Conservation (phyloP, 192 early-diverging fungal species). For the Mortierella antarctica region DNA sequence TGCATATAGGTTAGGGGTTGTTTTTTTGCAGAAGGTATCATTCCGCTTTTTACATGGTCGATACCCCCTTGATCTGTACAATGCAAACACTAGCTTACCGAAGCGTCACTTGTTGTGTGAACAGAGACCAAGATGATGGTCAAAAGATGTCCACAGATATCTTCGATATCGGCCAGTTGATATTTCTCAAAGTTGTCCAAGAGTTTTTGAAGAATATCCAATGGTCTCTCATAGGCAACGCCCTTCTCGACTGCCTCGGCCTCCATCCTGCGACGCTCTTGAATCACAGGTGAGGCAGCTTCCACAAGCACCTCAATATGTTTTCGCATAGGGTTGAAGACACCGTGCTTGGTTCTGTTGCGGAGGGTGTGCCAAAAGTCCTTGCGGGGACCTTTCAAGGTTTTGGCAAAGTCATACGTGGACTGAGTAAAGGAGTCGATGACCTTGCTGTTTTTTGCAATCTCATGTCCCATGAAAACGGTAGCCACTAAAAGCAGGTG, state of each 20-base stretch:
- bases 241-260: background rate
- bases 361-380: constrained; percentile 6
- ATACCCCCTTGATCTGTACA: too few species aligned
- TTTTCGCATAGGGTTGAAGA: constrained; percentile 1
- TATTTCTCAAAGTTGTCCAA: constrained; percentile 36
- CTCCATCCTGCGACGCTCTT: constrained; percentile 5
- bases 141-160: constrained; percentile 17
- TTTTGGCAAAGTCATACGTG: constrained; percentile 3
- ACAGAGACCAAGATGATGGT: constrained; percentile 42
- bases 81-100: background rate
- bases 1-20: too few species aligned
- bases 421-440: constrained; percentile 4
- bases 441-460: constrained; percentile 3
- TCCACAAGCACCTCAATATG: background rate
- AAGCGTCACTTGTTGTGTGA: constrained; percentile 34
- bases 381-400: background rate
- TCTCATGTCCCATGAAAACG: constrained; percentile 7
- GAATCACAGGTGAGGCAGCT: constrained; percentile 11
- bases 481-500: background rate
- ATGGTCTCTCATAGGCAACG: background rate
- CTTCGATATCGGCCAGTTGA: constrained; percentile 4
- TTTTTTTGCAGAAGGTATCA: too few species aligned
- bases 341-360: background rate
- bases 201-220: constrained; percentile 37
- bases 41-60: background rate